phyloP scores from a whole-genome alignment of 768 basidiomycete species.

The Amanita rimosa region DNA sequence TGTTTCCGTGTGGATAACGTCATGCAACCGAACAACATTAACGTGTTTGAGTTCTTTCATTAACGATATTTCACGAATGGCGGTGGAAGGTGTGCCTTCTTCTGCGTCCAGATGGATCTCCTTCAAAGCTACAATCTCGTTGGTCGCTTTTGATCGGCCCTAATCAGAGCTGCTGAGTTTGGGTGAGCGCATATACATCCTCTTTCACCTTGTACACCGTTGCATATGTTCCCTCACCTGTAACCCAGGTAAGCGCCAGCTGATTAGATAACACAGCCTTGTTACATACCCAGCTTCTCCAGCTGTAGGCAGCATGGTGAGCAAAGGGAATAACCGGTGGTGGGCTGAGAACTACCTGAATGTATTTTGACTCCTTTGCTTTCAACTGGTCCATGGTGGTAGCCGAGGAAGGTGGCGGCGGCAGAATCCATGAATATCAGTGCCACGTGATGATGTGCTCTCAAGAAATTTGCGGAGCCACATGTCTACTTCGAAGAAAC shows the following conservation, averaged over 20 bases:
- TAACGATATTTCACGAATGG: constrained; percentile 96
- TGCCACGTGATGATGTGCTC: not conserved
- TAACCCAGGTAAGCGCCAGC: constrained; percentile 21
- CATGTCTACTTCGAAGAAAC: constrained; percentile 32
- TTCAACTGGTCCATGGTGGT: constrained; percentile 7
- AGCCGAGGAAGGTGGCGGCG: not conserved
- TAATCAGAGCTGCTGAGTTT: constrained; percentile 16
- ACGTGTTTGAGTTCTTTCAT: constrained; percentile 99
- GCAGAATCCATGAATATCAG: constrained; percentile 2
- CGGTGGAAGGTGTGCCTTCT: constrained; percentile 97
- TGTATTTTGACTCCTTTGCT: constrained; percentile 27
- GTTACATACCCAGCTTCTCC: constrained; percentile 68
- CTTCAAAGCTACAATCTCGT: constrained; percentile 96
- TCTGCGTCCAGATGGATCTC: constrained; percentile 99
- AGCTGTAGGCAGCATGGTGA: constrained; percentile 33
- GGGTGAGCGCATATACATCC: not conserved
- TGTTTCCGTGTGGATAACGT: constrained; percentile 97
- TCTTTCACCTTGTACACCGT: constrained; percentile 84
- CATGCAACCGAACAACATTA: constrained; percentile 96
- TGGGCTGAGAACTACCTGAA: constrained; percentile 28
- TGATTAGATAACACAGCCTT: not conserved
- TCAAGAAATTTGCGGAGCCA: not conserved
- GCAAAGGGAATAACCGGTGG: not conserved
- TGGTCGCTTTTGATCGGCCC: constrained; percentile 96
- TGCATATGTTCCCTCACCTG: constrained; percentile 91